Conservation (phyloP, 345 rosid species). For the Populus nigra region DNA sequence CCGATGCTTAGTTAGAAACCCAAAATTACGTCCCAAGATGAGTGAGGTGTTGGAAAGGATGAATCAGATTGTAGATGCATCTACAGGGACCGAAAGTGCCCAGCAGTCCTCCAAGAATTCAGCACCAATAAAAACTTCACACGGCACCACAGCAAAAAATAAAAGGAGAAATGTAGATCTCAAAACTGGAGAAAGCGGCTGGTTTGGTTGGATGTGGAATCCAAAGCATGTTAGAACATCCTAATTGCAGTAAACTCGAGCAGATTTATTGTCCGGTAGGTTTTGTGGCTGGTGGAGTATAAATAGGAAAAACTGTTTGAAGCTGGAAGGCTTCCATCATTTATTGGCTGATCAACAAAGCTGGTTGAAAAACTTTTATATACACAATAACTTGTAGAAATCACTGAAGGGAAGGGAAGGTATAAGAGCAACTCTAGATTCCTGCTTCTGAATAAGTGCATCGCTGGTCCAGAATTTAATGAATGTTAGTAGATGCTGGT, state of each 20-base stretch:
- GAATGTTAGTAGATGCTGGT: neutral
- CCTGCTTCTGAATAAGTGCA: neutral
- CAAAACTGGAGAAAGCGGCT: constrained; percentile 40
- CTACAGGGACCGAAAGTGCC: constrained; percentile 35
- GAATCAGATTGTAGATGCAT: constrained; percentile 43
- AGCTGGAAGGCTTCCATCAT: neutral
- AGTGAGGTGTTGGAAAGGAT: constrained; percentile 81
- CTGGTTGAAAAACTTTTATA: neutral
- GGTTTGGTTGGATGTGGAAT: constrained; percentile 45
- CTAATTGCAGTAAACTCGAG: constrained; percentile 20
- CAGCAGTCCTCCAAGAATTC: constrained; percentile 41
- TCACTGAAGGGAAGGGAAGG: neutral
- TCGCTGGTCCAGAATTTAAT: neutral
- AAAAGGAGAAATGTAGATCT: constrained; percentile 38
- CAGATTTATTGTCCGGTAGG: neutral
- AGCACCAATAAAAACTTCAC: constrained; percentile 20
- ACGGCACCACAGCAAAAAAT: constrained; percentile 20
- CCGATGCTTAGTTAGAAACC: constrained; percentile 63
- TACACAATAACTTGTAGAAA: neutral
- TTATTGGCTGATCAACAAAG: neutral
- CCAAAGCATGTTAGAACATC: constrained; percentile 45
- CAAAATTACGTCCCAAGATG: constrained; percentile 85
- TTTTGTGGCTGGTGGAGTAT: neutral
- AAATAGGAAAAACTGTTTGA: neutral
- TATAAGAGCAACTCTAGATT: neutral